phyloP scores from a whole-genome alignment of 2,329 filamentous ascomycete genomes.

The Thielaviopsis punctulata region DNA sequence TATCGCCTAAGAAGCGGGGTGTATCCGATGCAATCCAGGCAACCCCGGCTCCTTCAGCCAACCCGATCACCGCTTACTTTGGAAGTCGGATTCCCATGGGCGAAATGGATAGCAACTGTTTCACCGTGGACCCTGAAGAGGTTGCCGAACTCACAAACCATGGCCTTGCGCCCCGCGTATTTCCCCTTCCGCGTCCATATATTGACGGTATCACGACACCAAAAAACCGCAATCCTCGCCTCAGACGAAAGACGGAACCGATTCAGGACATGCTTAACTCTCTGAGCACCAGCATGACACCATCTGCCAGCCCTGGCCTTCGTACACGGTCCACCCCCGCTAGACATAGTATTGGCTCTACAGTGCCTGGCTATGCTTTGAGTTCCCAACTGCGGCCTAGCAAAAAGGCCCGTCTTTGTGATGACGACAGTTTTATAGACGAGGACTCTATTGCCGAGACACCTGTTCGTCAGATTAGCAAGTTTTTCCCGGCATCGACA shows the following conservation, averaged over 20 bases:
- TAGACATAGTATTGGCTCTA: constrained; percentile 15
- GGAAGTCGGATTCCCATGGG: constrained; percentile 36
- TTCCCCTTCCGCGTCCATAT: constrained; percentile 41
- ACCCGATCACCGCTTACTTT: constrained; percentile 37
- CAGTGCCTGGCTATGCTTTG: background rate
- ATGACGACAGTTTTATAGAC: constrained; percentile 18
- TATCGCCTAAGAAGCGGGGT: constrained; percentile 16
- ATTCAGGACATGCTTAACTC: constrained; percentile 23
- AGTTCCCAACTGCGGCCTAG: constrained; percentile 22
- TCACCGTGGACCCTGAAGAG: constrained; percentile 32
- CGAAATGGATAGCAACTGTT: constrained; percentile 47
- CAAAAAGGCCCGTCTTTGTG: constrained; percentile 41
- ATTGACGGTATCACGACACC: constrained; percentile 22
- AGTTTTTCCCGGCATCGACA: constrained; percentile 29
- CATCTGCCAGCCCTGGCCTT: constrained; percentile 8
- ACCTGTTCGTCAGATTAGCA: constrained; percentile 29
- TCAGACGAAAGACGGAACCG: constrained; percentile 36
- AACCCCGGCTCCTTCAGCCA: constrained; percentile 18
- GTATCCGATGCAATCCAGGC: constrained; percentile 14
- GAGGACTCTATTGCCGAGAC: constrained; percentile 15
- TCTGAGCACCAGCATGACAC: constrained; percentile 5
- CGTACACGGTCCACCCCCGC: constrained; percentile 11
- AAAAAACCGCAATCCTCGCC: constrained; percentile 19
- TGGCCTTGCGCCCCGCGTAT: constrained; percentile 36
- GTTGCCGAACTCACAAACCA: constrained; percentile 31